These are phyloP conservation scores for Leptodermis oblonga DNA, from an alignment of 257 asterid species.

Conservation along the genomic window DNA sequence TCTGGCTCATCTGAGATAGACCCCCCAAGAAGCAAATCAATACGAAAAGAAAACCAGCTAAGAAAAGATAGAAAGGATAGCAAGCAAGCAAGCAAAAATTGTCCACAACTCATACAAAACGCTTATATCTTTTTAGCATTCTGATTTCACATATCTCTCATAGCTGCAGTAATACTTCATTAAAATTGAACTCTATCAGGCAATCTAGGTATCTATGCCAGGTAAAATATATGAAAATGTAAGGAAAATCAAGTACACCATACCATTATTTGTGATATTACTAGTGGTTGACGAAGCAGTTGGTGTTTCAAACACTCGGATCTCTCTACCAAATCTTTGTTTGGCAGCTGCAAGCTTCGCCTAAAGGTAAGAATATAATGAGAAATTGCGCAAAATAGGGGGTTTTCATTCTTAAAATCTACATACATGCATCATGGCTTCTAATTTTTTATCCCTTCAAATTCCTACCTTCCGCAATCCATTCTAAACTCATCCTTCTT, in stretches of 20 bases:
- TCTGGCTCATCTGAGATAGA: conserved; percentile 62
- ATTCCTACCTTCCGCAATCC: neutral
- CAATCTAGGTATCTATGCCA: neutral
- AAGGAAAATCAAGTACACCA: neutral
- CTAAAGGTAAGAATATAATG: conserved; percentile 25
- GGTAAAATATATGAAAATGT: neutral
- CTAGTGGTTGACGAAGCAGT: conserved; percentile 43
- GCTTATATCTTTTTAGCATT: neutral
- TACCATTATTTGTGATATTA: conserved; percentile 53
- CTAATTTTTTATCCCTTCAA: neutral
- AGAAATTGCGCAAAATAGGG: neutral
- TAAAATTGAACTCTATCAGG: neutral
- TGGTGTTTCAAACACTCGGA: conserved; percentile 73
- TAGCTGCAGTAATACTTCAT: neutral
- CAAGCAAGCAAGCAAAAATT: neutral
- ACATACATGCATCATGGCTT: neutral
- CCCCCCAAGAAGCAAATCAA: neutral
- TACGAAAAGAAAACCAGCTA: neutral
- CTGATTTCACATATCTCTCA: neutral
- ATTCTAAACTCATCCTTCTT: neutral
- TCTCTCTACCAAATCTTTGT: conserved; percentile 75
- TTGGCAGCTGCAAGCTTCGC: conserved; percentile 77
- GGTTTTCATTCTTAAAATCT: neutral
- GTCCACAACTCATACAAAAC: neutral
- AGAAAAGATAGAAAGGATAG: neutral